These are phyloP conservation scores for Schwanniomyces etchellsii DNA, from an alignment of 1,139 yeast genomes.

Conservation along the genomic window DNA sequence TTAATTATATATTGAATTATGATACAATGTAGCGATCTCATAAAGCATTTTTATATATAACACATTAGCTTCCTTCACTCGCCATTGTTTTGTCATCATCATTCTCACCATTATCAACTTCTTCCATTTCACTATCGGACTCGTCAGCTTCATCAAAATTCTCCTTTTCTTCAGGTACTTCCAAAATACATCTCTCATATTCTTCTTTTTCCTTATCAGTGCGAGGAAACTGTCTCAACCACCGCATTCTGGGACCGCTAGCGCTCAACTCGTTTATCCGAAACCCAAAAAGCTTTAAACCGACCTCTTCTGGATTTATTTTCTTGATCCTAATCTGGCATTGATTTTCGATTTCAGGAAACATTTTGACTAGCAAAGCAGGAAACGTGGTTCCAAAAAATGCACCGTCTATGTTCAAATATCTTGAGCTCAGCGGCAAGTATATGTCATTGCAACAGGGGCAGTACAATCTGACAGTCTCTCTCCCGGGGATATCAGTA, in stretches of 20 bases:
- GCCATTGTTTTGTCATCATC: slow-evolving; percentile 46
- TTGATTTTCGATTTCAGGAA: slow-evolving; percentile 67
- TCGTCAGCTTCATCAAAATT: slow-evolving; percentile 17
- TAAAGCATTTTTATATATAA: not conserved
- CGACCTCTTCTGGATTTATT: slow-evolving; percentile 50
- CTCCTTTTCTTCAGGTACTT: slow-evolving; percentile 40
- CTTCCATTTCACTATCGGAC: slow-evolving; percentile 15
- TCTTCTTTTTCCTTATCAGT: slow-evolving; percentile 54
- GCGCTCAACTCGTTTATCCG: slow-evolving; percentile 67
- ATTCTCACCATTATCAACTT: slow-evolving; percentile 19
- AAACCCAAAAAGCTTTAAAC: slow-evolving; percentile 84
- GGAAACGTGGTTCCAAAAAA: slow-evolving; percentile 96
- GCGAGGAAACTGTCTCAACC: slow-evolving; percentile 79
- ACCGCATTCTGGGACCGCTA: slow-evolving; percentile 90
- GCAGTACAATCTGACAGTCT: slow-evolving; percentile 86
- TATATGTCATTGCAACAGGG: slow-evolving; percentile 93
- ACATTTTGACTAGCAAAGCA: slow-evolving; percentile 83
- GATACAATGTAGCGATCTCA: not conserved
- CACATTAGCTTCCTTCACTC: slow-evolving; percentile 21
- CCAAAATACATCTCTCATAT: slow-evolving; percentile 57
- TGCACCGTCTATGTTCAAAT: slow-evolving; percentile 89
- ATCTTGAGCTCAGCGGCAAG: slow-evolving; percentile 79
- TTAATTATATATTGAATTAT: not conserved
- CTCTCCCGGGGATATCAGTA: slow-evolving; percentile 85
- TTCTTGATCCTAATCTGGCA: slow-evolving; percentile 46